These are phyloP conservation scores for Hyaloscypha finlandica DNA, from an alignment of 495 filamentous ascomycete species.

Conservation along the genomic window DNA sequence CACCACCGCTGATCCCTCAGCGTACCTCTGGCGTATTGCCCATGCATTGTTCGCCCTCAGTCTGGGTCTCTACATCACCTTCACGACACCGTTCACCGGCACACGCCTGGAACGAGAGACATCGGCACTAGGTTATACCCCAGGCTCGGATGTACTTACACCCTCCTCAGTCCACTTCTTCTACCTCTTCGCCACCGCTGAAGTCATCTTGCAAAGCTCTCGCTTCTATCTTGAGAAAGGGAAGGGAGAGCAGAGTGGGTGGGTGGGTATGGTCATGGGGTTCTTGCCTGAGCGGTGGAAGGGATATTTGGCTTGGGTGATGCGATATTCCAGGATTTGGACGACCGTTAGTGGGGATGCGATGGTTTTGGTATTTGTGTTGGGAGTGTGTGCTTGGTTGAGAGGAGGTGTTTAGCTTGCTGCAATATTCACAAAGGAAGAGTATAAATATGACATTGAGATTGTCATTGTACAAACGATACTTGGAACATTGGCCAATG, in stretches of 20 bases:
- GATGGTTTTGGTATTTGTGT: conserved; percentile 72
- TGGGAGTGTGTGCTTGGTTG: conserved; percentile 73
- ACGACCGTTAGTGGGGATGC: conserved; percentile 63
- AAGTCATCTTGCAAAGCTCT: conserved; percentile 69
- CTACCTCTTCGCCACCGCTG: conserved; percentile 78
- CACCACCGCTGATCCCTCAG: conserved; percentile 38
- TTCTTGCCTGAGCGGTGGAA: conserved; percentile 59
- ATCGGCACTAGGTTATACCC: conserved; percentile 27
- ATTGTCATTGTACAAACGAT: not conserved
- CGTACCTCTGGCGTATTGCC: conserved; percentile 70
- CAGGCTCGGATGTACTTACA: conserved; percentile 27
- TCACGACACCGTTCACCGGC: conserved; percentile 66
- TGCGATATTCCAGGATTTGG: conserved; percentile 71
- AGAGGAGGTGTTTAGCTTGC: conserved; percentile 28
- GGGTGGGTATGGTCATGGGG: conserved; percentile 60
- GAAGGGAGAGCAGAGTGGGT: conserved; percentile 44
- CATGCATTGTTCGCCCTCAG: conserved; percentile 73
- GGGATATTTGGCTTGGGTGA: conserved; percentile 57
- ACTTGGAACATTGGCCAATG: not conserved
- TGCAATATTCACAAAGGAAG: not conserved
- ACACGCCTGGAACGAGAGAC: conserved; percentile 46
- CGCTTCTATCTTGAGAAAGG: conserved; percentile 65
- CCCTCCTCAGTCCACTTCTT: conserved; percentile 54
- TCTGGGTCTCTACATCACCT: conserved; percentile 69
- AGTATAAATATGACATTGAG: not conserved